These are phyloP conservation scores for Cadophora sp. DNA, from an alignment of 2,329 filamentous ascomycete species.

Conservation along the genomic window DNA sequence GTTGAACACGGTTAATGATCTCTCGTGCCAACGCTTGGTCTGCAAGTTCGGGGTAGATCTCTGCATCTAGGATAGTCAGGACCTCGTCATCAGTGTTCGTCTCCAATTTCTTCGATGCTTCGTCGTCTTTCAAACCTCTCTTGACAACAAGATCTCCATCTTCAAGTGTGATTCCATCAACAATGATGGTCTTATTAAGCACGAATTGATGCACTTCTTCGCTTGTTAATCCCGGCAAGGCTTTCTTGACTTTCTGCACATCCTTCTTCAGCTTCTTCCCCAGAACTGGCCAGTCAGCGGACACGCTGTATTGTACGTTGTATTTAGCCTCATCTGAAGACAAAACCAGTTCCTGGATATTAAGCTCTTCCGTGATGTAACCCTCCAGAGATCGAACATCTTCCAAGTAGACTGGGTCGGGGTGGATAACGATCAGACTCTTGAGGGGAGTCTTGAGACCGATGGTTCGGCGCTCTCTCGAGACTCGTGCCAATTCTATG, in stretches of 20 bases:
- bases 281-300: slow-evolving; percentile 90
- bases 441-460: slow-evolving; percentile 91
- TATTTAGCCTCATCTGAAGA: slow-evolving; percentile 89
- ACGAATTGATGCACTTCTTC: slow-evolving; percentile 84
- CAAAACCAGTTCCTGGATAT: slow-evolving; percentile 83
- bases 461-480: slow-evolving; percentile 83
- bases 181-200: slow-evolving; percentile 73
- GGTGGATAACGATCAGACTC: slow-evolving; percentile 87
- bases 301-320: slow-evolving; percentile 88
- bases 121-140: slow-evolving; percentile 77
- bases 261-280: slow-evolving; percentile 99
- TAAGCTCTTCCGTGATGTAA: slow-evolving; percentile 94
- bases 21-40: slow-evolving; percentile 90
- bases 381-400: slow-evolving; percentile 84
- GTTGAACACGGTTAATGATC: slow-evolving; percentile 91
- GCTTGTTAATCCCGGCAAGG: slow-evolving; percentile 78
- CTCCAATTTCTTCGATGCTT: slow-evolving; percentile 76
- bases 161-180: slow-evolving; percentile 85
- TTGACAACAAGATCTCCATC: slow-evolving; percentile 85
- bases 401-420: slow-evolving; percentile 80
- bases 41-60: slow-evolving; percentile 82
- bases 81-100: slow-evolving; percentile 90
- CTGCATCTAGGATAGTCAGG: slow-evolving; percentile 86
- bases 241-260: slow-evolving; percentile 88
- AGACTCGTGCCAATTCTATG: slow-evolving; percentile 88